Conservation (phyloP, 768 basidiomycete species). For the Psilocybe sp. region DNA sequence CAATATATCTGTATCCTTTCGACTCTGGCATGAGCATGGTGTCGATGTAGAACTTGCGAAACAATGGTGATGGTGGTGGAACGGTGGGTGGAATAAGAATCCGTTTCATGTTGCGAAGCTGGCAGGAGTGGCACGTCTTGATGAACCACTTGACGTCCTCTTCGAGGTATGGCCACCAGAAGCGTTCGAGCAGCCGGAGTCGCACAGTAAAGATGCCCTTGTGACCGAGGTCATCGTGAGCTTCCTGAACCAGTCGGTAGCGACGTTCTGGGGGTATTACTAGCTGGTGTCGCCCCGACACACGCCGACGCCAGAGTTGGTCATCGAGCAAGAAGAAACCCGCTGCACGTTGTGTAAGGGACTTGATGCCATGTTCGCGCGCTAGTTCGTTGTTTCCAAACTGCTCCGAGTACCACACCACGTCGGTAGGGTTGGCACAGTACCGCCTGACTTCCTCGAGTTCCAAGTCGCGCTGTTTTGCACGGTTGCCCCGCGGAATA, state of each 20-base stretch:
- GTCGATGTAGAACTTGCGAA: conserved; percentile 28
- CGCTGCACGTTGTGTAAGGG: conserved; percentile 14
- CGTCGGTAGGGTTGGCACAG: no score
- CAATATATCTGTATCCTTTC: conserved; percentile 10
- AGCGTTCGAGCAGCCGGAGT: conserved; percentile 11
- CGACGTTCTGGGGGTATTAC: conserved; percentile 11
- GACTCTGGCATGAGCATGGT: conserved; percentile 32
- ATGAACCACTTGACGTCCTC: conserved; percentile 25
- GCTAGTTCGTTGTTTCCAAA: no score
- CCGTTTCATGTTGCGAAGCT: conserved; percentile 17
- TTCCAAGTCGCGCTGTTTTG: no score
- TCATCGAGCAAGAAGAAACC: conserved; percentile 12
- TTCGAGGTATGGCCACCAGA: conserved; percentile 19
- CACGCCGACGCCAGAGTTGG: conserved; percentile 10
- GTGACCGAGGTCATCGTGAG: conserved; percentile 21
- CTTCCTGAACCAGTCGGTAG: conserved; percentile 8
- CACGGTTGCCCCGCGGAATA: no score
- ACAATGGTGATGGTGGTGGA: conserved; percentile 17
- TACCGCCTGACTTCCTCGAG: no score
- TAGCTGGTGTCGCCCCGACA: conserved; percentile 12
- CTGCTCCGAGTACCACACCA: no score
- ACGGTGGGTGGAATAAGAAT: conserved; percentile 21
- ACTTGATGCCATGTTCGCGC: not conserved
- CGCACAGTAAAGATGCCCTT: conserved; percentile 19
- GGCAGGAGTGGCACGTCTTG: conserved; percentile 34